Evolutionary conservation across 78 protist genomes (phyloP).

Genomic region (Andalucia godoyi): DNA sequence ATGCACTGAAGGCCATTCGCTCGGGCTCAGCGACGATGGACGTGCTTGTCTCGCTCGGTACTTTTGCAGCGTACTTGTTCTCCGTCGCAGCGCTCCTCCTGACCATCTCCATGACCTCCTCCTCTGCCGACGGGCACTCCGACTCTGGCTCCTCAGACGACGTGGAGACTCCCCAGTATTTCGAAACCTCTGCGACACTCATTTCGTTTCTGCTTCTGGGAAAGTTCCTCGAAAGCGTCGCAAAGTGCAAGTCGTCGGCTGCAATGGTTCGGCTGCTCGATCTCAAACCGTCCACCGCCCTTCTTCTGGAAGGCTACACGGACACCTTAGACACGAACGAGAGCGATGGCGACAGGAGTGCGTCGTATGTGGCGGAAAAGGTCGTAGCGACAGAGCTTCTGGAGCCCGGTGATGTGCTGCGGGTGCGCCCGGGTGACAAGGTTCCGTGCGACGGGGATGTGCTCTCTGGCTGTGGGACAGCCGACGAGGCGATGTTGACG

Average conservation of each 20-base stretch:
- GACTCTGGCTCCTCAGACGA: background rate
- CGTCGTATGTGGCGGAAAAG: background rate
- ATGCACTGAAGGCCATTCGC: conserved; percentile 35
- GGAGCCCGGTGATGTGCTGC: conserved; percentile 59
- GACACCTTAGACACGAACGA: background rate
- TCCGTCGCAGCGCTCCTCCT: conserved; percentile 41
- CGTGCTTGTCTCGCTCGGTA: conserved; percentile 71
- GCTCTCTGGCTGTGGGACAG: conserved; percentile 15
- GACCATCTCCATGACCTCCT: conserved; percentile 12
- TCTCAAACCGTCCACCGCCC: conserved; percentile 46
- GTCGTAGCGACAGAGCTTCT: background rate
- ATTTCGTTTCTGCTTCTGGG: conserved; percentile 80
- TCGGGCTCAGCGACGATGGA: conserved; percentile 79
- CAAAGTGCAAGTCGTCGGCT: conserved; percentile 69
- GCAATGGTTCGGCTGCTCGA: conserved; percentile 50
- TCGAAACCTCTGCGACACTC: conserved; percentile 45
- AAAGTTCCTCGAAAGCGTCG: conserved; percentile 61
- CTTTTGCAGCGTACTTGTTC: conserved; percentile 62
- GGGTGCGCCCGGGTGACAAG: conserved; percentile 56
- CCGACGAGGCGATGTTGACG: conserved; percentile 87
- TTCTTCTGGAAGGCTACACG: background rate
- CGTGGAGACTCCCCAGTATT: conserved; percentile 29
- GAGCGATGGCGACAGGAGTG: background rate
- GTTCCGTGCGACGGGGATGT: conserved; percentile 68
- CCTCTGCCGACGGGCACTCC: conserved; percentile 42